phyloP scores from a whole-genome alignment of 2,329 filamentous ascomycete genomes.

The Albifimbria verrucaria region DNA sequence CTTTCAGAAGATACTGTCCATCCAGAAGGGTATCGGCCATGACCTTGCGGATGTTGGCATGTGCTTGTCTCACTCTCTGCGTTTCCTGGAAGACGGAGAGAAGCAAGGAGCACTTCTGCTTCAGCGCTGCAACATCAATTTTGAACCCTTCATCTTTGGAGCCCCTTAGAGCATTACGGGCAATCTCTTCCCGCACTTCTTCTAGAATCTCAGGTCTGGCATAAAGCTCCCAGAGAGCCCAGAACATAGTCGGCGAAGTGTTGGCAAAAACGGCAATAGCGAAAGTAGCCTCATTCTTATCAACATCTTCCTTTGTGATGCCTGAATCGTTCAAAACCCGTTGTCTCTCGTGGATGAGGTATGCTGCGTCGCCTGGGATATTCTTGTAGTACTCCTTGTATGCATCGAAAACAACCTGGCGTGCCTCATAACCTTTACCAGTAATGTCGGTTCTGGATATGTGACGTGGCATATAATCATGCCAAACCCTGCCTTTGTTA shows the following conservation, averaged over 20 bases:
- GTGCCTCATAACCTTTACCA: constrained; percentile 7
- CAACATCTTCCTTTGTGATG: constrained; percentile 2
- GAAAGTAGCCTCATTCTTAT: constrained; percentile 7
- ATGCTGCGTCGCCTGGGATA: constrained; percentile 6
- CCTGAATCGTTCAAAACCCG: constrained; percentile 6
- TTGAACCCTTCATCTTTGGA: constrained; percentile 5
- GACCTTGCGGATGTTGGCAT: constrained; percentile 26
- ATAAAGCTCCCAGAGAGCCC: constrained; percentile 40
- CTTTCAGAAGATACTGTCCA: constrained; percentile 30
- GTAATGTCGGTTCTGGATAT: constrained; percentile 4
- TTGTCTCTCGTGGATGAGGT: constrained; percentile 7
- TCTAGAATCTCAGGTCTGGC: constrained; percentile 32
- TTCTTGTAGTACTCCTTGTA: constrained; percentile 11
- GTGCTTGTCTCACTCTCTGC: constrained; percentile 22
- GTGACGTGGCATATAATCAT: constrained; percentile 1
- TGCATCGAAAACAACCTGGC: constrained; percentile 13
- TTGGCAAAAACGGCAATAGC: constrained; percentile 36
- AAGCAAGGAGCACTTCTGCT: constrained; percentile 28
- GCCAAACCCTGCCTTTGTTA: background rate
- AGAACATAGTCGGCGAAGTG: constrained; percentile 39
- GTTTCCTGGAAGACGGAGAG: constrained; percentile 34
- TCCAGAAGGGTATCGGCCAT: constrained; percentile 30
- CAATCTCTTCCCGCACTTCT: constrained; percentile 37
- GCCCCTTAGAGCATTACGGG: constrained; percentile 3
- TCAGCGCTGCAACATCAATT: constrained; percentile 29